A percentile compares a stretch with the other conserved stretches of the same genome.
Conservation (phyloP, 2,329 filamentous ascomycete genomes). For the Penicillium hordei region DNA sequence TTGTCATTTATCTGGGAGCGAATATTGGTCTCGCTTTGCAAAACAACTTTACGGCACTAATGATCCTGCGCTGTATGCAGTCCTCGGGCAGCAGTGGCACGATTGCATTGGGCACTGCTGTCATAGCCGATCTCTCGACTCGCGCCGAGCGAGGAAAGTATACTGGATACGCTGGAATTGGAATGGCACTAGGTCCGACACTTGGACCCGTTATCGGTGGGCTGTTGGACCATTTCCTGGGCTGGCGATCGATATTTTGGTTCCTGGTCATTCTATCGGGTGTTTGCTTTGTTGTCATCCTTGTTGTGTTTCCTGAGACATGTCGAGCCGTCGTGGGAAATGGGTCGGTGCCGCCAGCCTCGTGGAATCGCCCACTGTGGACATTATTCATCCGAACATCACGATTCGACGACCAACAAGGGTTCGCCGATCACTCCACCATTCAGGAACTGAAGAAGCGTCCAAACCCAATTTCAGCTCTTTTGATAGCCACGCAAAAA, state of each 20-base stretch:
- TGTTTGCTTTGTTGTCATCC: slow-evolving; percentile 53
- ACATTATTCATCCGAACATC: background rate
- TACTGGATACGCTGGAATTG: slow-evolving; percentile 65
- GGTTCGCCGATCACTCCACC: slow-evolving; percentile 7
- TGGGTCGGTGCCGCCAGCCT: slow-evolving; percentile 28
- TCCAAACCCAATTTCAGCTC: slow-evolving; percentile 24
- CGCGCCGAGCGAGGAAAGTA: slow-evolving; percentile 70
- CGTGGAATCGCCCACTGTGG: slow-evolving; percentile 27
- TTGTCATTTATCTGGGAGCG: slow-evolving; percentile 45
- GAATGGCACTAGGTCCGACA: slow-evolving; percentile 52
- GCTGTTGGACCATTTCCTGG: slow-evolving; percentile 61
- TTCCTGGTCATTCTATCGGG: slow-evolving; percentile 58
- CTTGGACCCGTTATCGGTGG: slow-evolving; percentile 65
- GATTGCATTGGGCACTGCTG: slow-evolving; percentile 68
- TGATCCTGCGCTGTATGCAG: slow-evolving; percentile 41
- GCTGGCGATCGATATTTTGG: slow-evolving; percentile 71
- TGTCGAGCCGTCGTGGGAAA: slow-evolving; percentile 41
- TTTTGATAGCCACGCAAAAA: slow-evolving; percentile 35
- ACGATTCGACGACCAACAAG: background rate
- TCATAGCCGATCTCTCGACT: slow-evolving; percentile 70
- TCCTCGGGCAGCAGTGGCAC: slow-evolving; percentile 61
- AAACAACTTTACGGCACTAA: slow-evolving; percentile 34
- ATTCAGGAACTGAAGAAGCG: slow-evolving; percentile 15
- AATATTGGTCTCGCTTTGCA: slow-evolving; percentile 42
- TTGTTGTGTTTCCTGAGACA: slow-evolving; percentile 56